These are phyloP conservation scores for Astrocystis sublimbata DNA, from an alignment of 495 filamentous ascomycete species.

Conservation along the genomic window DNA sequence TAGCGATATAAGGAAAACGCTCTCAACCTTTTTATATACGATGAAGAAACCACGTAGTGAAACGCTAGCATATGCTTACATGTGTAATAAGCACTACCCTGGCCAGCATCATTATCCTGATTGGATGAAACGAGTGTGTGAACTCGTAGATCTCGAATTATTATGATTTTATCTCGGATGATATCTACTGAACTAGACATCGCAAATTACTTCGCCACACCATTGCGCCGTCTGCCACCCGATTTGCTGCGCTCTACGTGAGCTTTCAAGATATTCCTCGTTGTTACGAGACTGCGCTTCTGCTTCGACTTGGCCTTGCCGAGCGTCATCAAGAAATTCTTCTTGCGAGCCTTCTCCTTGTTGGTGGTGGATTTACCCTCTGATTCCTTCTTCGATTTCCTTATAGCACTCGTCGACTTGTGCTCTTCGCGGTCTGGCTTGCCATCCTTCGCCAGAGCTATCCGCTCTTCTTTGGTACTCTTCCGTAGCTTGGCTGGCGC, in stretches of 20 bases:
- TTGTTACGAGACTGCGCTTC: constrained; percentile 87
- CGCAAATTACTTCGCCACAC: constrained; percentile 3
- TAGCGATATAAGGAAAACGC: no score
- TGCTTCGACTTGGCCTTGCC: constrained; percentile 91
- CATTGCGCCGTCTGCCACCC: constrained; percentile 79
- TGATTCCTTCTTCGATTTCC: constrained; percentile 79
- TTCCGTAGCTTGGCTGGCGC: constrained; percentile 67
- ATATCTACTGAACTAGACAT: neutral
- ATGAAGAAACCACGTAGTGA: no score
- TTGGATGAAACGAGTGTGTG: neutral
- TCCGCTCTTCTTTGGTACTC: constrained; percentile 76
- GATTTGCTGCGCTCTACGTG: constrained; percentile 83
- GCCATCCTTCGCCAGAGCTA: constrained; percentile 74
- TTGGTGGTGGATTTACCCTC: constrained; percentile 96
- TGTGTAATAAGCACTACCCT: no score
- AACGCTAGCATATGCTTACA: no score
- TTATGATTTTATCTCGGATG: neutral
- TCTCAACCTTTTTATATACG: no score
- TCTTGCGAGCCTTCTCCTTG: constrained; percentile 92
- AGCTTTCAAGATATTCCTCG: constrained; percentile 71
- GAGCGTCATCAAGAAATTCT: constrained; percentile 98
- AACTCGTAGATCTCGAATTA: neutral
- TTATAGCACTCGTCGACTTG: constrained; percentile 76
- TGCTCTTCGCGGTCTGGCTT: constrained; percentile 72
- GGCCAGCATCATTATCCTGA: no score